Evolutionary conservation across 495 filamentous ascomycete genomes (phyloP), one percentile per base, ranked within the genome.

Genomic region (Aspergillus incahuasiensis): DNA sequence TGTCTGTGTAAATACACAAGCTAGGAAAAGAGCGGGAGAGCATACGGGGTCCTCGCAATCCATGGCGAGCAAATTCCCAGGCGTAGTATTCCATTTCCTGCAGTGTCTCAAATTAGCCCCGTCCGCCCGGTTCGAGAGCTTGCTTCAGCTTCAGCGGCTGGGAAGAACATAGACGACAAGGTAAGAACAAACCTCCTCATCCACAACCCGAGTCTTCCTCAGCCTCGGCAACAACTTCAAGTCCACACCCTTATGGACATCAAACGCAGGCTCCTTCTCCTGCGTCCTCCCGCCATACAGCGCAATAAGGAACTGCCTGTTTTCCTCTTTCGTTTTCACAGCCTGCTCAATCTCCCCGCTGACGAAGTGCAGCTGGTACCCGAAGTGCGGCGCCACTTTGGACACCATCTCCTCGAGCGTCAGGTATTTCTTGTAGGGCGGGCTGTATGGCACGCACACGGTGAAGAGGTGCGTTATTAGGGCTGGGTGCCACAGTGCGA

Each of bases 331-430:
- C 7, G 78, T 75, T 6, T 69, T 68, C 20, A 92, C 63, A 6
- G 70, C 65, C 24, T 70, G 71, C 63, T 92, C 88, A 18, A 92
- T 73, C 11, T 86, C 82, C 0, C 80, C 79, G 22, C 83, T 79
- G 0, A 74, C 77, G 30, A 97, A 80, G 34, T 91, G 89, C 35
- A 95, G 60, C 73, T 97, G 92, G 67, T 97, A 97, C 18, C 61
- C 75, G 64, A 90, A 90, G 59, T 88, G 84, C n/a, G 90, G 90
- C 38, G 86, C 55, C n/a, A 70, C 63, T 12, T 60, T 79, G 9
- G 70, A 63, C 5, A 87, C 80, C 3, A 90, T 56, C 3, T 81
- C 56, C 48, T 86, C 77, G 0, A 84, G 59, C 0, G 82, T 63
- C 4, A 78, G 16, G 55, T 76, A 86, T 30, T 67, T 60, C 43